A percentile compares a stretch with the other conserved stretches of the same genome.
Conservation (phyloP, 1,284 basidiomycete genomes). For the Neotropicomus parvogracilis region DNA sequence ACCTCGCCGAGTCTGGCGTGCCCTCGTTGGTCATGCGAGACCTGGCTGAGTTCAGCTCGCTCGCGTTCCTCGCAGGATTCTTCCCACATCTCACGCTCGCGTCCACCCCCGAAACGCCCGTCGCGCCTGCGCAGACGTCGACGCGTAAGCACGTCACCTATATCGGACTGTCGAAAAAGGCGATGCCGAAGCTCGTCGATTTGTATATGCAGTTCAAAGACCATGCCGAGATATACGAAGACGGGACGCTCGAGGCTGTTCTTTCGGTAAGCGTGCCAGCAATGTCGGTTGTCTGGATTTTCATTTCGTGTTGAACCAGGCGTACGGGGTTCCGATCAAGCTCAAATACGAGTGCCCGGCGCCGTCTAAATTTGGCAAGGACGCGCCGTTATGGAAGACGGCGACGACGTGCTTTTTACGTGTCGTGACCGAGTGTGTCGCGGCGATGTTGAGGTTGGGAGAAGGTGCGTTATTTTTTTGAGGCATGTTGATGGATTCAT, state of each 20-base stretch:
- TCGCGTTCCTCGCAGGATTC: conserved; percentile 81
- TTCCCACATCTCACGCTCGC: conserved; percentile 40
- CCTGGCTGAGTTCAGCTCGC: conserved; percentile 78
- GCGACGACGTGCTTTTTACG: conserved; percentile 71
- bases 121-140: conserved; percentile 33
- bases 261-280: conserved; percentile 58
- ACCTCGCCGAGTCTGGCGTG: conserved; percentile 57
- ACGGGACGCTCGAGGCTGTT: conserved; percentile 81
- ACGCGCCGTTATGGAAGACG: conserved; percentile 88
- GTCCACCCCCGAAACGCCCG: conserved; percentile 13
- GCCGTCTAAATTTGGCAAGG: conserved; percentile 80
- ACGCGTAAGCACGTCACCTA: conserved; percentile 74
- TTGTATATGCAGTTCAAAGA: conserved; percentile 65
- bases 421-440: conserved; percentile 62
- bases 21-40: conserved; percentile 77
- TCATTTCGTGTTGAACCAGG: conserved; percentile 41
- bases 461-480: conserved; percentile 36
- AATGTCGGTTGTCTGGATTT: background rate
- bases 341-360: conserved; percentile 92
- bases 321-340: conserved; percentile 87
- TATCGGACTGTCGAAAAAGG: conserved; percentile 80
- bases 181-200: conserved; percentile 80
- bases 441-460: conserved; percentile 46
- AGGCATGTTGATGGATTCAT: background rate
- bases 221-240: conserved; percentile 62